Evolutionary conservation across 78 protist genomes (phyloP).

Genomic region (Dictyostelium brefeldianum): DNA sequence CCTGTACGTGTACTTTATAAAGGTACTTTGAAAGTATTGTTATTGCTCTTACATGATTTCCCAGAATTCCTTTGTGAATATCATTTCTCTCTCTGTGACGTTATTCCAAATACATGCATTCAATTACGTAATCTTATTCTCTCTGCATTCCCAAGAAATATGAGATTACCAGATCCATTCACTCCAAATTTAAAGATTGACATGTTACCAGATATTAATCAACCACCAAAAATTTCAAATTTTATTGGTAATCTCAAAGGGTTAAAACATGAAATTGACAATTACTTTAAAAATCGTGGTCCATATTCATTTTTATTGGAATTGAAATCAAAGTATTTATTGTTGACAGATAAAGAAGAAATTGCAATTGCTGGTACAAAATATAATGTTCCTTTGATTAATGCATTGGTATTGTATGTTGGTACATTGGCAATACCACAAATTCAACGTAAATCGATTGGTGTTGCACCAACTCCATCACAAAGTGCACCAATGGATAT

Average conservation of each 20-base stretch:
- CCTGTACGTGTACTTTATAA: conserved; percentile 92
- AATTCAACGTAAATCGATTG: conserved; percentile 57
- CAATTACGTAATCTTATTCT: conserved; percentile 98
- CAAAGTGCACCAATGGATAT: conserved; percentile 92
- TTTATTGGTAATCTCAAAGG: conserved; percentile 71
- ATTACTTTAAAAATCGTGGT: conserved; percentile 82
- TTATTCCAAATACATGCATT: conserved; percentile 96
- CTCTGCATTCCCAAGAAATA: conserved; percentile 96
- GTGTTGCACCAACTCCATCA: conserved; percentile 9
- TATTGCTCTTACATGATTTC: conserved; percentile 98
- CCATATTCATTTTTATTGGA: conserved; percentile 82
- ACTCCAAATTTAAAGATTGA: conserved; percentile 96
- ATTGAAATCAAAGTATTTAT: conserved; percentile 41
- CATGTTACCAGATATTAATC: conserved; percentile 93
- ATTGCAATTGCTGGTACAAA: conserved; percentile 33
- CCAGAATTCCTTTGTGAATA: conserved; percentile 99
- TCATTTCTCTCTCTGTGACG: conserved; percentile 96
- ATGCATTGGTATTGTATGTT: conserved; percentile 95
- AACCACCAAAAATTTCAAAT: conserved; percentile 91
- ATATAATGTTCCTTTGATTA: conserved; percentile 93
- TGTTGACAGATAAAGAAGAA: conserved; percentile 73
- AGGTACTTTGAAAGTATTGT: conserved; percentile 91
- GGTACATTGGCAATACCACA: conserved; percentile 87
- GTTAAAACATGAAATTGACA: conserved; percentile 83
- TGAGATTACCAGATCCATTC: conserved; percentile 98